These are phyloP conservation scores for Paraphaeosphaeria minitans DNA, from an alignment of 2,329 filamentous ascomycete genomes.

Conservation along the genomic window DNA sequence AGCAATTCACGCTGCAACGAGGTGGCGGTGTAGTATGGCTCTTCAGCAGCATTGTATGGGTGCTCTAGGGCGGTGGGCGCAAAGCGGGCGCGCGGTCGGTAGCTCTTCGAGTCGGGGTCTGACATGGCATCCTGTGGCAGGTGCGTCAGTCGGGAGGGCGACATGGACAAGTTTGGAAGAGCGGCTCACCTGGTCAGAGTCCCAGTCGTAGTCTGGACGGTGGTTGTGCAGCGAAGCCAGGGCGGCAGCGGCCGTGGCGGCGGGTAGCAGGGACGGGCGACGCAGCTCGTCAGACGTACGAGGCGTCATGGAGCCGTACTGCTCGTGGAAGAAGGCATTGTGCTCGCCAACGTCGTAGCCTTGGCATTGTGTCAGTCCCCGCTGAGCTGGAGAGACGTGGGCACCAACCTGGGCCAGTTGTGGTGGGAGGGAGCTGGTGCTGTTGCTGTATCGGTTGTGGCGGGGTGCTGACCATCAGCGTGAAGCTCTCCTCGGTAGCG, in stretches of 20 bases:
- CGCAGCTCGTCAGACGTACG: constrained; percentile 72
- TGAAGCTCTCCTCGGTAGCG: constrained; percentile 96
- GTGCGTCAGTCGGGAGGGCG: constrained; percentile 24
- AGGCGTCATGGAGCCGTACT: constrained; percentile 68
- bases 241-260: constrained; percentile 81
- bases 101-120: constrained; percentile 46
- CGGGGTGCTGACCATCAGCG: constrained; percentile 91
- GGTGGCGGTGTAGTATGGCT: constrained; percentile 53
- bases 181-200: constrained; percentile 43
- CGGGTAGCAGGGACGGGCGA: constrained; percentile 66
- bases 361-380: constrained; percentile 42
- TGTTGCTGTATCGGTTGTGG: constrained; percentile 70
- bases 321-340: constrained; percentile 70
- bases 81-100: constrained; percentile 47
- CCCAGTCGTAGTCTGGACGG: constrained; percentile 67
- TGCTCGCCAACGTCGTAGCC: constrained; percentile 61
- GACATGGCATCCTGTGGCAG: constrained; percentile 43
- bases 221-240: constrained; percentile 84
- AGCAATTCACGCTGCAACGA: constrained; percentile 74
- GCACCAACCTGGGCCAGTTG: constrained; percentile 44
- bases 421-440: constrained; percentile 52
- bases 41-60: constrained; percentile 63
- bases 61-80: constrained; percentile 63
- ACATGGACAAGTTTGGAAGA: constrained; percentile 18
- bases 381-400: constrained; percentile 35